These are phyloP conservation scores for Geosmithia putterillii DNA, from an alignment of 2,329 filamentous ascomycete species.

Conservation along the genomic window DNA sequence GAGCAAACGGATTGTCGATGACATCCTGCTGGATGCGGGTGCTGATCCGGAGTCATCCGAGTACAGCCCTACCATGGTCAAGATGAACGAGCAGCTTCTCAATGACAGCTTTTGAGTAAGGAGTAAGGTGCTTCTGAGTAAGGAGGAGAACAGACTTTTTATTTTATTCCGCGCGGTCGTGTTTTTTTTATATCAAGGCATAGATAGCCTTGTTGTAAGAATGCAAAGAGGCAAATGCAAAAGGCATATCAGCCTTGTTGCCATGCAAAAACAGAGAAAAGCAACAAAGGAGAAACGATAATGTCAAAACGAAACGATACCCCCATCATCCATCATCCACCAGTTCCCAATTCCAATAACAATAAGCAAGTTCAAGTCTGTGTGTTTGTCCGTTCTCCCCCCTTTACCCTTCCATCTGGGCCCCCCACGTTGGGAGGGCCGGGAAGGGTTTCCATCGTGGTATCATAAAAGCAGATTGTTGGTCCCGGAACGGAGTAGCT, in stretches of 20 bases:
- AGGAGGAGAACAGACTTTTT: neutral
- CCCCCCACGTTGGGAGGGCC: neutral
- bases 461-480: neutral
- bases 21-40: conserved; percentile 65
- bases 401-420: neutral
- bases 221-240: neutral
- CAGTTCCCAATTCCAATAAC: neutral
- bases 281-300: neutral
- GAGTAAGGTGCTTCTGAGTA: too few relatives aligned
- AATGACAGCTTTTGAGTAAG: conserved; percentile 48
- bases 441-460: neutral
- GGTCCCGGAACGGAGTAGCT: neutral
- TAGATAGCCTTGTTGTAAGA: neutral
- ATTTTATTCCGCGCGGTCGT: neutral
- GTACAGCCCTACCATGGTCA: conserved; percentile 53
- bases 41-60: conserved; percentile 42
- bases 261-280: neutral
- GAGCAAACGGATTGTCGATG: conserved; percentile 69
- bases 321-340: neutral
- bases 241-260: too few relatives aligned
- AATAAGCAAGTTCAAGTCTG: neutral
- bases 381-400: neutral
- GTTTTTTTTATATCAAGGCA: neutral
- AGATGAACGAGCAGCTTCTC: conserved; percentile 49
- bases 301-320: neutral